These are phyloP conservation scores for Eremothecium sinecaudum DNA, from an alignment of 1,139 yeast genomes.

Conservation along the genomic window DNA sequence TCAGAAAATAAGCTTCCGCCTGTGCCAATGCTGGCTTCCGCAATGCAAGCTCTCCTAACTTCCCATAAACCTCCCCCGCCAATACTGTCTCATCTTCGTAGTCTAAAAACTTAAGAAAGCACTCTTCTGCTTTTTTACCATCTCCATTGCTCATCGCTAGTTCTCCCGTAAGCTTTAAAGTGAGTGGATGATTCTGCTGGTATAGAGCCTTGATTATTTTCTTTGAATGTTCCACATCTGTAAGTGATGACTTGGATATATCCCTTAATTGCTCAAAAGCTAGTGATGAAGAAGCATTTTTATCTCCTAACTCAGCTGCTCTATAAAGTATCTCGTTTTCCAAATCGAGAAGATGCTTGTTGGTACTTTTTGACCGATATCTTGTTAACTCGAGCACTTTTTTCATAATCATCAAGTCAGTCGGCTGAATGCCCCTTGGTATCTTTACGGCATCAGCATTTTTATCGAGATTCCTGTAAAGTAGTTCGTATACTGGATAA, in stretches of 20 bases:
- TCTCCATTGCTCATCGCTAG: slow-evolving; percentile 44
- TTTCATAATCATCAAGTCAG: slow-evolving; percentile 61
- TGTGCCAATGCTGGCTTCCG: slow-evolving; percentile 41
- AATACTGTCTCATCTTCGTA: slow-evolving; percentile 46
- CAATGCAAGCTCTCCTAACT: slow-evolving; percentile 58
- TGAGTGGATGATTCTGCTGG: slow-evolving; percentile 51
- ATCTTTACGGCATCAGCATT: slow-evolving; percentile 30
- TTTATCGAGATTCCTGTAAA: slow-evolving; percentile 40
- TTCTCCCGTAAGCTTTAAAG: slow-evolving; percentile 68
- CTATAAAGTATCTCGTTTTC: slow-evolving; percentile 67
- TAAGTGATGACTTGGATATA: slow-evolving; percentile 27
- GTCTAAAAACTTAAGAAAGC: slow-evolving; percentile 52
- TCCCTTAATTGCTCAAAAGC: slow-evolving; percentile 50
- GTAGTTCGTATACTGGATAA: slow-evolving; percentile 41
- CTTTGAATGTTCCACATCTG: slow-evolving; percentile 56
- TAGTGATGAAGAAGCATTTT: slow-evolving; percentile 67
- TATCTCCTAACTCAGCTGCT: slow-evolving; percentile 76
- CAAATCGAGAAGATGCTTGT: slow-evolving; percentile 45
- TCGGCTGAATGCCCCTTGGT: slow-evolving; percentile 41
- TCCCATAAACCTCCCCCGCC: slow-evolving; percentile 67
- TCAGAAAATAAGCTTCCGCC: slow-evolving; percentile 53
- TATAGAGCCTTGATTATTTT: slow-evolving; percentile 53
- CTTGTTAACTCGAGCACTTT: slow-evolving; percentile 56
- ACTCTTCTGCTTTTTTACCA: slow-evolving; percentile 43
- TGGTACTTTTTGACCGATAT: slow-evolving; percentile 47